Evolutionary conservation across 257 asterid genomes (phyloP), one percentile per base, ranked within the genome.

Genomic region (Fraxinus excelsior): DNA sequence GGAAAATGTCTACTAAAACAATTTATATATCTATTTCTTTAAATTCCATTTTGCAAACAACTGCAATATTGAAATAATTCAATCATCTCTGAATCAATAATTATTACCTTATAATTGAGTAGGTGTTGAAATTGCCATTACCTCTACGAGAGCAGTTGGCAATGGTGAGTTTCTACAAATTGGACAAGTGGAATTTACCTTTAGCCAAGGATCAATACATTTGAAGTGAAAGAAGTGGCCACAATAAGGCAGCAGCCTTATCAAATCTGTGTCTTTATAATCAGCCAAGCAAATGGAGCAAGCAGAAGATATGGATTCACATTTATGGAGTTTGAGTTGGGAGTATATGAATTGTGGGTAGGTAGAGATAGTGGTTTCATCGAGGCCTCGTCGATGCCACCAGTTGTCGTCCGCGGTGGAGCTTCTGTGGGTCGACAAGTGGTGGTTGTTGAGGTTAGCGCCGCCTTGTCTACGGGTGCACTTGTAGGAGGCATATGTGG

Each of bases 201-300:
- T 84, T 1, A 90, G 85, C 96, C 97, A 90, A 19, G 82, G 85
- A 74, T 91, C 97, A 37, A 88, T 70, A 71, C 97, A 90, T 67
- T 67, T 86, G 78, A 81, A 78, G 79, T 91, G 97, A 66, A 90
- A 91, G 26, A 87, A 29, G 72, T 91, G 92, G 10, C 87, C 88
- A 72, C 95, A 91, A 49, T 88, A 85, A 26, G 91, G 92, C 80
- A 89, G 64, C 78, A 88, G 37, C 72, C 97, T 78, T 9, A 91
- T 78, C 72, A 80, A 62, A 9, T 91, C 97, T 26, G 62, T 35
- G n/a, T 90, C 95, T 67, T 82, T 87, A 79, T 83, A 91, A 65
- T 90, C 95, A 7, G 77, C 84, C 34, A 91, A 73, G 78, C 93
- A 91, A 76, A 91, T 86, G 23, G 91, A 84, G 81, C 97, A 91